Percentiles rank a stretch among this genome's conserved stretches.
Evolutionary conservation across 768 basidiomycete species (phyloP).

Genomic region (Crucibulum laeve): DNA sequence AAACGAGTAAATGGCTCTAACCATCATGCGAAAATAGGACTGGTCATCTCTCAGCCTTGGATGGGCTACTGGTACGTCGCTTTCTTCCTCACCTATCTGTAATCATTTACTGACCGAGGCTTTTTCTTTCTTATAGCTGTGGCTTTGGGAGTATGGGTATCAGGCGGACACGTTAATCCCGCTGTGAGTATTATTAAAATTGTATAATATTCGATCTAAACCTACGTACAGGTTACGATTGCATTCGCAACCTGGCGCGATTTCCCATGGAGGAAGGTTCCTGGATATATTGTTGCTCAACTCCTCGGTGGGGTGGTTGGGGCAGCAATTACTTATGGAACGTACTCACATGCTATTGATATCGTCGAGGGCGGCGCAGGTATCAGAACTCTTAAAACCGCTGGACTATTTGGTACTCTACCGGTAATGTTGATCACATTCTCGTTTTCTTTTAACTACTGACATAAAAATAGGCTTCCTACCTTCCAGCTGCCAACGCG

Average conservation of each 20-base stretch:
- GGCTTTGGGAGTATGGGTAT: conserved; percentile 58
- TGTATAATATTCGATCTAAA: background rate
- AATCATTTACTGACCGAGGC: too few relatives aligned
- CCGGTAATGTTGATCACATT: background rate
- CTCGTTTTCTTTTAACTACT: background rate
- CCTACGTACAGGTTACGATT: conserved; percentile 50
- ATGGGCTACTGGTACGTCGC: conserved; percentile 30
- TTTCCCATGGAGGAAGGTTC: conserved; percentile 74
- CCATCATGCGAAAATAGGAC: conserved; percentile 3
- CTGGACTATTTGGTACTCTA: conserved; percentile 36
- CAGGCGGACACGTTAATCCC: conserved; percentile 66
- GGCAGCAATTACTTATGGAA: conserved; percentile 53
- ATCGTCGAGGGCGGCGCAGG: conserved; percentile 52
- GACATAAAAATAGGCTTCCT: conserved; percentile 22
- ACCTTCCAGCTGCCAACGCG: conserved; percentile 32
- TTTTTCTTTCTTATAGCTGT: background rate
- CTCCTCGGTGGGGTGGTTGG: conserved; percentile 58
- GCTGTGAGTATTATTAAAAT: conserved; percentile 31
- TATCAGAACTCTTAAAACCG: conserved; percentile 56
- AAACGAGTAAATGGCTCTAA: background rate
- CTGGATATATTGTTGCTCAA: conserved; percentile 57
- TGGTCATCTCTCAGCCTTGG: conserved; percentile 35
- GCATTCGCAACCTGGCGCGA: conserved; percentile 55
- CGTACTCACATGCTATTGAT: conserved; percentile 67
- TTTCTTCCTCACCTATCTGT: background rate